phyloP scores from a whole-genome alignment of 2,329 filamentous ascomycete genomes.

The Drechslerella dactyloides region DNA sequence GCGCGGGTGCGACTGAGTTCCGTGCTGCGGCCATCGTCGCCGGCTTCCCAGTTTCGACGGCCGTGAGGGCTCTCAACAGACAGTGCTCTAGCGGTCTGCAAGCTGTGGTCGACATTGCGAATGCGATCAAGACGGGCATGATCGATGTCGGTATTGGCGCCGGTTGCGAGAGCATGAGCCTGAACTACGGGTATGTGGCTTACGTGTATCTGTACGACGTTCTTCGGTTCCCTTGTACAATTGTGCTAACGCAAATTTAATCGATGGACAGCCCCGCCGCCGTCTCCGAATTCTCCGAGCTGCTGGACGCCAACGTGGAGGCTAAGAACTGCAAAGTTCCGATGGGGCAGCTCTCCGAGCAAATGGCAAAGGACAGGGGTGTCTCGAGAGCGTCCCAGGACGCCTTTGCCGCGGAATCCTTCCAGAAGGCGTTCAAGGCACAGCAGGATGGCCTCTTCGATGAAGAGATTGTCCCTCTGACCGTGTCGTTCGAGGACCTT shows the following conservation, averaged over 20 bases:
- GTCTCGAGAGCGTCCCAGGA: constrained; percentile 79
- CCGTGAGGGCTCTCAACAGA: constrained; percentile 87
- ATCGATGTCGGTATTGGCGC: constrained; percentile 94
- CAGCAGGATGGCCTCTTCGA: constrained; percentile 90
- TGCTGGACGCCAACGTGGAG: constrained; percentile 79
- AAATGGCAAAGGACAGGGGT: constrained; percentile 87
- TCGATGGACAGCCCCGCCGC: constrained; percentile 69
- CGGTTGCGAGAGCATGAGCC: constrained; percentile 95
- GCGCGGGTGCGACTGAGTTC: constrained; percentile 96
- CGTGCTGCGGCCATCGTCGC: constrained; percentile 87
- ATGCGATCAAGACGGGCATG: constrained; percentile 88
- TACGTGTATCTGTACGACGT: neutral
- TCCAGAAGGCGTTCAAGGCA: constrained; percentile 85
- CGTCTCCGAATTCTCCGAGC: constrained; percentile 89
- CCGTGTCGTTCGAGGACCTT: constrained; percentile 84
- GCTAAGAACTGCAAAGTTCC: constrained; percentile 95
- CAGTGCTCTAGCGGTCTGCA: constrained; percentile 94
- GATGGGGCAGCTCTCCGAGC: constrained; percentile 91
- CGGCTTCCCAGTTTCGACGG: constrained; percentile 82
- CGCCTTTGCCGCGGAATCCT: constrained; percentile 89
- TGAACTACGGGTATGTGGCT: constrained; percentile 77
- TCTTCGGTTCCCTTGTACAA: neutral
- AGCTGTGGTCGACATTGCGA: constrained; percentile 90
- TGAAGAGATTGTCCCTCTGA: constrained; percentile 86
- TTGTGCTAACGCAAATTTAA: constrained; percentile 2